Evolutionary conservation across 352 stramenopile species (phyloP).

Genomic region (Globisporangium spiculum): DNA sequence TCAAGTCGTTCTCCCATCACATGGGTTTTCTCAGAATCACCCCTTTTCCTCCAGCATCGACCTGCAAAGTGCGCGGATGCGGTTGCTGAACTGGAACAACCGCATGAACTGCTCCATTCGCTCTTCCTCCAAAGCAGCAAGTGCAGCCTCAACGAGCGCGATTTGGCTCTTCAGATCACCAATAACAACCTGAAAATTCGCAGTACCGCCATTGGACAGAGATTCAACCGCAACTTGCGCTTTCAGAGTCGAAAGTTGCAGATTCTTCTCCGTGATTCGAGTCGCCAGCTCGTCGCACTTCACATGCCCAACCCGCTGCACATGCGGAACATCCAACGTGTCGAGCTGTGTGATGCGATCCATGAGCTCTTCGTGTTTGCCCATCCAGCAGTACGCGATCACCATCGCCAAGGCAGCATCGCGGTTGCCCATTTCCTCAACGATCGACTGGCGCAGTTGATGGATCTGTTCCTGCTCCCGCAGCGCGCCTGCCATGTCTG

Average conservation of each 20-base stretch:
- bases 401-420: conserved; percentile 38
- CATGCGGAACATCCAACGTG: not conserved
- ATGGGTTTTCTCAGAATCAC: not conserved
- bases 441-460: conserved; percentile 30
- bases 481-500: conserved; percentile 17
- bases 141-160: not conserved
- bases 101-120: not conserved
- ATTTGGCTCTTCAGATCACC: not conserved
- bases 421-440: conserved; percentile 30
- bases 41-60: not conserved
- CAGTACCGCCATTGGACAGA: too few species aligned
- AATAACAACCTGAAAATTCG: too few species aligned
- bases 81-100: conserved; percentile 1
- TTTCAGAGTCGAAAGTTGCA: not conserved
- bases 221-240: too few species aligned
- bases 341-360: not conserved
- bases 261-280: not conserved
- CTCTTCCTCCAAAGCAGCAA: not conserved
- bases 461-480: conserved; percentile 31
- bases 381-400: conserved; percentile 26
- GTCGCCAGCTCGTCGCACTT: not conserved
- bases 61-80: not conserved
- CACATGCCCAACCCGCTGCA: not conserved
- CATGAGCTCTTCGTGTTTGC: not conserved
- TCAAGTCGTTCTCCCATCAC: not conserved